Conservation (phyloP, 2,329 filamentous ascomycete species). For the Zalaria sp. region DNA sequence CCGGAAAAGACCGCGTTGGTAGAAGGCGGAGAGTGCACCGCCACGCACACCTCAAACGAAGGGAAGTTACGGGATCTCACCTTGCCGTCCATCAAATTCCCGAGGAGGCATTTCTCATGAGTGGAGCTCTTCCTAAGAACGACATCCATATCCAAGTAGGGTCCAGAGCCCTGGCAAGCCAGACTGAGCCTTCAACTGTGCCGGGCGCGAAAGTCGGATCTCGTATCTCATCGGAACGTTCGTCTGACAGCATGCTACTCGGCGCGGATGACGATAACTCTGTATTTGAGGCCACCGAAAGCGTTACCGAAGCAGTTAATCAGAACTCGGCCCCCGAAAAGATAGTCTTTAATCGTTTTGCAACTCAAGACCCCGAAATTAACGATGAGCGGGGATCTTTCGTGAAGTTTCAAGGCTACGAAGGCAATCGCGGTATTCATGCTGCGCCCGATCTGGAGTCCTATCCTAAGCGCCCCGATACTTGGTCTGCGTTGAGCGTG, state of each 20-base stretch:
- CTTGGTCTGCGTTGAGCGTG: no score
- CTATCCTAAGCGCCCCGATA: no score
- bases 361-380: no score
- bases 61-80: no score
- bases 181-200: constrained; percentile 10
- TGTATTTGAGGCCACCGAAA: no score
- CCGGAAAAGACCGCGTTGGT: constrained; percentile 13
- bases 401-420: no score
- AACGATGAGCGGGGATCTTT: no score
- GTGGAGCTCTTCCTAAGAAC: constrained; percentile 10
- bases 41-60: not conserved
- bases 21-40: constrained; percentile 6
- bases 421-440: no score
- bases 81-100: not conserved
- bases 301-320: no score
- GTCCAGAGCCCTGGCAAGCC: constrained; percentile 16
- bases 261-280: not conserved
- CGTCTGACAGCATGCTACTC: constrained; percentile 3
- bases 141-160: constrained; percentile 17
- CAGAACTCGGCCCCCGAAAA: no score
- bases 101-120: constrained; percentile 10
- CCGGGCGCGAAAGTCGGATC: not conserved
- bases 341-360: no score
- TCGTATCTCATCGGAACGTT: not conserved
- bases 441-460: no score